Base-by-base conservation (phyloP, 1,284 basidiomycete species). In the Trametes versicolor region DNA sequence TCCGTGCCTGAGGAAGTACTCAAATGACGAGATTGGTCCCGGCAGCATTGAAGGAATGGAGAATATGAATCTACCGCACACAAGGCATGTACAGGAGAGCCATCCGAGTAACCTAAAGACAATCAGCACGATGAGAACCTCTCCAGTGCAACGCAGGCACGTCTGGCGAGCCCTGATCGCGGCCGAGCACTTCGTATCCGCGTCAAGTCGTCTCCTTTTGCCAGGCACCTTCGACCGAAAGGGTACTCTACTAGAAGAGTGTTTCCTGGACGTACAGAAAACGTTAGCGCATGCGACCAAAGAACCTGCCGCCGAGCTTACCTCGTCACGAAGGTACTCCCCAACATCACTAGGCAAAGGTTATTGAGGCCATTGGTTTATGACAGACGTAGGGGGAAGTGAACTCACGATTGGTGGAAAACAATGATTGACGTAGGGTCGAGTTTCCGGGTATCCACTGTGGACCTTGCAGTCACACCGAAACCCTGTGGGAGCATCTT, bases 361-460 rank as follows among this genome's bases (percentile, higher is more conserved):
- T 41, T 25, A 48, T 7, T 1, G 15, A 15, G 37, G 62, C 12
- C 2, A 12, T 17, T 21, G 3, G 32, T 3, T 59, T 19, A 52
- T 57, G 34, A 45, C 17, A 29, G 53, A 59, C 34, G 21, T 41
- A 51, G 36, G 55, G 29, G 32, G 47, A 10, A 41, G 82, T 32
- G 19, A 43, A 43, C 93, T 71, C 77, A 97, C 93, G 98, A 93
- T 84, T 99, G 98, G 77, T 99, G 98, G 81, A 99, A 99, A 6
- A 99, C 97, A 64, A 99, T 92, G 71, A 99, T 99, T 21, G 95
- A 91, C 34, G 96, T 98, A n/a, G 98, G 98, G 78, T 99, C 97
- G 54, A 99, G 81, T 85, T 99, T 99, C 71, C 97, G 83, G 47
- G 98, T 99, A 80, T 99, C 98, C 13, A 98, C 80, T 10, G 98